Base-by-base conservation (phyloP, 345 rosid species). In the Citrus maxima region DNA sequence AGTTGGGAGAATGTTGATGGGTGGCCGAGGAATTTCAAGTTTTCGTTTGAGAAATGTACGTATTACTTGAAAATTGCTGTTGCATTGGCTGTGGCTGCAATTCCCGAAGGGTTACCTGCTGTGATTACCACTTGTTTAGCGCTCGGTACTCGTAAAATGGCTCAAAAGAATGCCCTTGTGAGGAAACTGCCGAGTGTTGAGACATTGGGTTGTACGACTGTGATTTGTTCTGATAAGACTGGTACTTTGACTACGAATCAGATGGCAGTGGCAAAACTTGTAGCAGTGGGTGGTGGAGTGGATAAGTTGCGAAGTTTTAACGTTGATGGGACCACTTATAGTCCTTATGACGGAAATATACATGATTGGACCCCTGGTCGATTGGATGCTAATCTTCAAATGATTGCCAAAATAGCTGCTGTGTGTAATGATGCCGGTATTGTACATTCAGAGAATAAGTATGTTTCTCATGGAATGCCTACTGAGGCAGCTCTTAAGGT, bases 401-500 rank as follows among this genome's bases (percentile, higher is more conserved):
- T 81, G 80, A 88, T 90, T 56, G 93, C 92, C 30, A 88, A 88
- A 87, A 80, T 90, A 35, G 88, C 91, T n/a, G 87, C 92, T 3
- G 59, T 87, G 18, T 91, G 95, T 80, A 91, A 91, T 72, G 95
- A 91, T 80, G 92, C 95, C 54, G 80, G 81, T 32, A 79, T 92
- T 32, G 84, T 79, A 10, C 84, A 73, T 75, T 80, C 92, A 38
- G 91, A 87, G 49, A 74, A 86, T 27, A 89, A 92, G 85, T 89
- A 78, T 81, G 76, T 88, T 42, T 84, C 93, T 68, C 86, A 81
- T 71, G 96, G 96, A 60, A 83, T 90, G 88, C 91, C 96, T 56
- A 92, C 96, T n/a, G 93, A 92, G 76, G 96, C 93, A 79, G 96
- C 96, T 13, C 78, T 92, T 54, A 86, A 88, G 93, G 95, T 91